These are phyloP conservation scores for Trametes sanguinea DNA, from an alignment of 768 basidiomycete genomes.

Conservation along the genomic window DNA sequence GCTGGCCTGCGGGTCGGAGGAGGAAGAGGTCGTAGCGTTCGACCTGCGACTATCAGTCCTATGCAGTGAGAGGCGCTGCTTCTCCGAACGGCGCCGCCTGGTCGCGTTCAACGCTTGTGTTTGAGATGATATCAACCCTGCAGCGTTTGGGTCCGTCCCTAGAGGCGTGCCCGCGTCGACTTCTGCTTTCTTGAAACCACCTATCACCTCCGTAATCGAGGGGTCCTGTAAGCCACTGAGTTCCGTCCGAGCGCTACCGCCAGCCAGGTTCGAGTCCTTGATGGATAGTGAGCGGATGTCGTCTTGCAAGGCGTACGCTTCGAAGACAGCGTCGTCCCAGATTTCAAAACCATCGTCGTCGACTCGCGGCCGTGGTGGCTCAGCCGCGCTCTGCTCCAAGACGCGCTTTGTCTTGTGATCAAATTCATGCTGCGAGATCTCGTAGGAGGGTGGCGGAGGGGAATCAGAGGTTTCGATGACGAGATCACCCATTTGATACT, in stretches of 20 bases:
- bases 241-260: neutral
- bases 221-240: no score
- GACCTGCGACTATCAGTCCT: slow-evolving; percentile 32
- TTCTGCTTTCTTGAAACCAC: neutral
- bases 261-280: slow-evolving; percentile 1
- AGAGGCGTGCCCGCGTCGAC: no score
- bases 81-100: slow-evolving; percentile 30
- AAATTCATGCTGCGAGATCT: slow-evolving; percentile 42
- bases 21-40: neutral
- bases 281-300: slow-evolving; percentile 14
- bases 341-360: slow-evolving; percentile 45
- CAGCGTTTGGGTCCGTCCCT: neutral
- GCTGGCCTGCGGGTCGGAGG: neutral
- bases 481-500: slow-evolving; percentile 13
- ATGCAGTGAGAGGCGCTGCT: slow-evolving; percentile 35
- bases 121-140: neutral
- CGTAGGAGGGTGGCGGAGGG: slow-evolving; percentile 45
- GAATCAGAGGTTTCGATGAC: slow-evolving; percentile 22
- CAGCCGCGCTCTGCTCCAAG: slow-evolving; percentile 41
- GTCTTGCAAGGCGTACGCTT: slow-evolving; percentile 33
- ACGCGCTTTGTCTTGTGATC: slow-evolving; percentile 54
- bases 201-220: no score
- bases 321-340: slow-evolving; percentile 48
- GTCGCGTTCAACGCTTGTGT: slow-evolving; percentile 41
- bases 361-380: slow-evolving; percentile 28